phyloP scores from a whole-genome alignment of 257 asterid species.

The Plantago ovata region DNA sequence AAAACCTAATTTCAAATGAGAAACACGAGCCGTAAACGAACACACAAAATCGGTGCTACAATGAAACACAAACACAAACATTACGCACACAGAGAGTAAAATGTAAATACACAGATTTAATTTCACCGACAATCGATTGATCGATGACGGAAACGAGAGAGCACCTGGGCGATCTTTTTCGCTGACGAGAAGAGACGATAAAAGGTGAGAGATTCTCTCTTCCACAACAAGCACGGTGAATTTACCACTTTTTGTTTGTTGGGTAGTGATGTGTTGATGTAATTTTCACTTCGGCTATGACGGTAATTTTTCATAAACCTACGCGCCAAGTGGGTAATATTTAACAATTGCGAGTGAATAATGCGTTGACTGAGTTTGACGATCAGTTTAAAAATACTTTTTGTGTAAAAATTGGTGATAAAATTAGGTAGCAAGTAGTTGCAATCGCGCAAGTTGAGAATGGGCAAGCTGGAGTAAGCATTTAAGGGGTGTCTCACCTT shows the following conservation, averaged over 20 bases:
- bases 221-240: not conserved
- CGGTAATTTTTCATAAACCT: not conserved
- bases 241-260: not conserved
- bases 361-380: too few species aligned
- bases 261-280: constrained; percentile 2
- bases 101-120: not conserved
- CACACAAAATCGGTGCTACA: not conserved
- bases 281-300: not conserved
- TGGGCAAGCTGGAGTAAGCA: too few species aligned
- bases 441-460: too few species aligned
- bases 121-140: not conserved
- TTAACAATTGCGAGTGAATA: not conserved
- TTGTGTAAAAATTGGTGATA: too few species aligned
- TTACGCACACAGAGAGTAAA: not conserved
- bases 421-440: too few species aligned
- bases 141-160: too few species aligned
- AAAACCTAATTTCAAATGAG: not conserved
- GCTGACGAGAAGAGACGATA: not conserved
- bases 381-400: too few species aligned
- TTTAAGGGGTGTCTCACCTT: too few species aligned
- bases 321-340: constrained; percentile 18
- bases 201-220: not conserved
- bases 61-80: not conserved
- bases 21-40: not conserved
- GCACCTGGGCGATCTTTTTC: not conserved